Conservation (phyloP, 2,329 filamentous ascomycete genomes). For the Calonectria honghensis region DNA sequence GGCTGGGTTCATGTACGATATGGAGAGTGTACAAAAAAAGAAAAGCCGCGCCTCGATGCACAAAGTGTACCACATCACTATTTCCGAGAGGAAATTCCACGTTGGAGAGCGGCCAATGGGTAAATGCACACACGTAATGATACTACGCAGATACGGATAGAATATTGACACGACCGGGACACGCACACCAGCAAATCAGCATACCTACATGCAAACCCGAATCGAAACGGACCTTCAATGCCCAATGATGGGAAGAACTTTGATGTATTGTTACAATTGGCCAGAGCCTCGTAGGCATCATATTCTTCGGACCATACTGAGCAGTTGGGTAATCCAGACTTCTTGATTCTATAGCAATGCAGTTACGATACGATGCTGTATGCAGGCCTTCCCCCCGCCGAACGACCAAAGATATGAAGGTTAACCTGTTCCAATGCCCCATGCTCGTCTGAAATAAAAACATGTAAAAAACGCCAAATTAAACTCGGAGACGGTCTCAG, state of each 20-base stretch:
- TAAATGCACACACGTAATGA: not conserved
- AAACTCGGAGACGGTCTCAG: constrained; percentile 70
- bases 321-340: constrained; percentile 48
- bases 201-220: not conserved
- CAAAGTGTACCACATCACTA: not conserved
- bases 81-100: not conserved
- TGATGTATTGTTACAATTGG: not conserved
- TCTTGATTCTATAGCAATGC: constrained; percentile 48
- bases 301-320: constrained; percentile 9
- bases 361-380: constrained; percentile 39
- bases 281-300: not conserved
- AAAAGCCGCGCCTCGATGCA: not conserved
- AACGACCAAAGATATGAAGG: constrained; percentile 27
- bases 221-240: not conserved
- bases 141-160: not conserved
- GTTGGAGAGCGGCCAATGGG: not conserved
- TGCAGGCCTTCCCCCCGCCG: constrained; percentile 10
- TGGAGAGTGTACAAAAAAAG: not conserved
- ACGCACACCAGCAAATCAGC: not conserved
- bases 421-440: not conserved
- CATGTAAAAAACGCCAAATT: constrained; percentile 50
- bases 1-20: not conserved
- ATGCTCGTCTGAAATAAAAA: constrained; percentile 5
- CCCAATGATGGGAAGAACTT: not conserved
- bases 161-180: not conserved